Base-by-base conservation (phyloP, 495 filamentous ascomycete genomes). In the Elaphomyces granulatus region DNA sequence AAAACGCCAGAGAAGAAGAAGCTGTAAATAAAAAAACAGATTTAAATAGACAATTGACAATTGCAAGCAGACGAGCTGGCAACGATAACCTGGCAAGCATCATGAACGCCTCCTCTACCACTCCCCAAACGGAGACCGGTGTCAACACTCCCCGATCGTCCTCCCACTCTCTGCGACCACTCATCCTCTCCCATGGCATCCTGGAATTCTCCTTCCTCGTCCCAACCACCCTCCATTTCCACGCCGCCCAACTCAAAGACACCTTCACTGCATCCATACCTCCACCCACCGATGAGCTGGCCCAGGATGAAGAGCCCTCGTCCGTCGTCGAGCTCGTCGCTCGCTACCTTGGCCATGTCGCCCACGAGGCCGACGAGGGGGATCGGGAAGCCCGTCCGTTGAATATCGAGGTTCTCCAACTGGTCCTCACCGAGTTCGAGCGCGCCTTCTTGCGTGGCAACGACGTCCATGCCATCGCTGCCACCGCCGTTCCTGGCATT, bases 261-360 rank as follows among this genome's bases (percentile, higher is more conserved):
- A 69, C 71, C 36, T 96, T 98, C 60, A 74, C 72, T 31, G 69
- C 80, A 9, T 83, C 83, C 33, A 72, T 98, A 48, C 90, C 90
- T 15, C 66, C 77, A 36, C 81, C 90, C 20, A 98, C 90, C 50
- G 90, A 98, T 58, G 90, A 98, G 64, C 75, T 96, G 47, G 90
- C 92, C 31, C 82, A 87, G 53, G 90, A 98, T 60, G 90, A 98
- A 48, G 90, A 98, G 67, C 90, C 90, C 3, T 96, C 90, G 0
- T 98, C 90, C 7, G 73, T 83, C 10, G 59, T 81, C 12, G 90
- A 98, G 62, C 73, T 98, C 20, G 84, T 96, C 4, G 84, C 85
- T 32, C 74, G 90, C 42, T 98, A 88, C 53, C 79, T 98, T 51
- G 86, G 84, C 40, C 83, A 84, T 61, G 73, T 93, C 30, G 85